These are phyloP conservation scores for Plasmodiophora brassicae DNA, from an alignment of 208 protist species.

Conservation along the genomic window DNA sequence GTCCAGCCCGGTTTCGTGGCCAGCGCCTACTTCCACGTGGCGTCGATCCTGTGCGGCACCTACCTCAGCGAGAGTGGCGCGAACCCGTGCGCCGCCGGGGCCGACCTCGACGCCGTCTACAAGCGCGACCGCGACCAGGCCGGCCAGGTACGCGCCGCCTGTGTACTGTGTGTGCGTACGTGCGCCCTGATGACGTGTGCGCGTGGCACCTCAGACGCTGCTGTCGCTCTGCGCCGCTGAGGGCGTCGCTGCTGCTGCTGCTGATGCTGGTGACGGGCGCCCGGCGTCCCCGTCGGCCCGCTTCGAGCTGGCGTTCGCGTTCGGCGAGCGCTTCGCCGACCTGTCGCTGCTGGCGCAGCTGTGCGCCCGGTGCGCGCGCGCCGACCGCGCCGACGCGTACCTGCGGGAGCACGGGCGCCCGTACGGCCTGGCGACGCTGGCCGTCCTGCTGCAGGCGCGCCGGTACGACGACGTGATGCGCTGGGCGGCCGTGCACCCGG, in stretches of 20 bases:
- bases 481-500: not conserved
- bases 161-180: too few relatives aligned
- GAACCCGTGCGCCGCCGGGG: too few relatives aligned
- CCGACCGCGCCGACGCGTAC: conserved; percentile 4
- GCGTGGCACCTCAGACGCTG: not conserved
- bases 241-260: not conserved
- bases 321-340: conserved; percentile 3
- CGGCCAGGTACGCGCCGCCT: not conserved
- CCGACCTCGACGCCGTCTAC: not conserved
- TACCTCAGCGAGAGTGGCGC: too few relatives aligned
- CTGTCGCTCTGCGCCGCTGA: not conserved
- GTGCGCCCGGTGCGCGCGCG: not conserved
- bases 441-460: not conserved
- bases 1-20: not conserved
- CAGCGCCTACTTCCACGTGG: not conserved
- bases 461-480: not conserved
- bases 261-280: not conserved
- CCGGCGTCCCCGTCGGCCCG: too few relatives aligned
- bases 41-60: not conserved
- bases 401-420: not conserved
- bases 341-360: not conserved
- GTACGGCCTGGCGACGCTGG: not conserved
- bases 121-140: not conserved
- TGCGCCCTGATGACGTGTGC: not conserved
- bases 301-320: not conserved